phyloP scores from a whole-genome alignment of 768 basidiomycete genomes.

The Galerina sulciceps region DNA sequence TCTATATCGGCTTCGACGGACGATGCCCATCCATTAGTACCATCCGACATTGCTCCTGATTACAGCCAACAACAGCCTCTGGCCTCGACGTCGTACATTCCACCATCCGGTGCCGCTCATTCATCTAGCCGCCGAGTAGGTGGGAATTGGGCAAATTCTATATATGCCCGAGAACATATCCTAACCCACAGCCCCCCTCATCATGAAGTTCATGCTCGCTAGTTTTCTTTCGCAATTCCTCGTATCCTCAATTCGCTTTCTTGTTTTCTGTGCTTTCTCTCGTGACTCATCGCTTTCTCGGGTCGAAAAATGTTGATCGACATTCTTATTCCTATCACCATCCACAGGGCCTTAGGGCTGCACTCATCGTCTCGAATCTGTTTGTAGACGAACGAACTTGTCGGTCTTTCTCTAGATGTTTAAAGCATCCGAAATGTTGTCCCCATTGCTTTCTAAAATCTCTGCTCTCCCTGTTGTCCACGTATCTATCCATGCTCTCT shows the following conservation, averaged over 20 bases:
- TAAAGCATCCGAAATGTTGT: not conserved
- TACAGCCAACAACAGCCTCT: not conserved
- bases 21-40: not conserved
- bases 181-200: constrained; percentile 22
- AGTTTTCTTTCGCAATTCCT: not conserved
- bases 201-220: not conserved
- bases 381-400: not conserved
- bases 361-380: not conserved
- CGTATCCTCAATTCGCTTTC: not conserved
- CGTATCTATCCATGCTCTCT: constrained; percentile 50
- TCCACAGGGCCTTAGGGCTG: not conserved
- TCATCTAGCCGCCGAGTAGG: constrained; percentile 58
- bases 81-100: constrained; percentile 40
- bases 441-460: constrained; percentile 39
- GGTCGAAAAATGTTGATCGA: not conserved
- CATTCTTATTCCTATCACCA: not conserved
- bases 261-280: not conserved
- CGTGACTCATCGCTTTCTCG: not conserved
- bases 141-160: constrained; percentile 37
- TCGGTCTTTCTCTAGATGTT: constrained; percentile 4
- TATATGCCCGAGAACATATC: not conserved
- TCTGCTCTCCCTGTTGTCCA: constrained; percentile 44
- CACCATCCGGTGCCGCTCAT: constrained; percentile 57
- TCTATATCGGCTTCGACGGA: not conserved
- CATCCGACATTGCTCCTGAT: not conserved